These are phyloP conservation scores for Cylindrotheca closterium DNA, from an alignment of 108 stramenopile genomes.

Conservation along the genomic window DNA sequence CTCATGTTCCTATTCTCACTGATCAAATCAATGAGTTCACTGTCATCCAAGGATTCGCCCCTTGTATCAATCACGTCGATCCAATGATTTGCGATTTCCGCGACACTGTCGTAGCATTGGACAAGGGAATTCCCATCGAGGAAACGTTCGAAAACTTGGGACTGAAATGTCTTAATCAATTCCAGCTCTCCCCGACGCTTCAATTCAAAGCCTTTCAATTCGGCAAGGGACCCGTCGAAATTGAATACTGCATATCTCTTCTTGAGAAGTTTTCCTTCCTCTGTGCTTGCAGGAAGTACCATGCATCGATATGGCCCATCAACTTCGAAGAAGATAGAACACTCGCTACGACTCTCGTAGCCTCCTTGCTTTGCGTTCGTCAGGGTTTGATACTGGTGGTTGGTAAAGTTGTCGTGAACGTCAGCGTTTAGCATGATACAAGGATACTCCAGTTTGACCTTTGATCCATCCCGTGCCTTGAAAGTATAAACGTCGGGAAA, in stretches of 20 bases:
- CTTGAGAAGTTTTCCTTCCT: constrained; percentile 98
- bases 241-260: constrained; percentile 99
- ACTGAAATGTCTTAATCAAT: constrained; percentile 98
- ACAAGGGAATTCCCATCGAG: constrained; percentile 84
- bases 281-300: constrained; percentile 97
- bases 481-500: constrained; percentile 96
- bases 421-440: constrained; percentile 99
- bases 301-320: constrained; percentile 99
- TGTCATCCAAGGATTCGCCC: constrained; percentile 91
- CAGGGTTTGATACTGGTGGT: constrained; percentile 97
- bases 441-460: constrained; percentile 91
- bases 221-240: constrained; percentile 97
- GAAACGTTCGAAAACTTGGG: constrained; percentile 96
- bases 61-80: constrained; percentile 95
- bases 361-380: constrained; percentile 79
- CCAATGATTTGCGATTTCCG: constrained; percentile 97
- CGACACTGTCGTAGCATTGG: constrained; percentile 96
- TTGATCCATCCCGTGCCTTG: constrained; percentile 67
- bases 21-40: constrained; percentile 96
- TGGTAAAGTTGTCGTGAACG: constrained; percentile 97
- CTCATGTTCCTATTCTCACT: constrained; percentile 98
- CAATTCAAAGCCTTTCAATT: constrained; percentile 99
- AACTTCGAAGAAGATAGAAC: constrained; percentile 99
- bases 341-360: constrained; percentile 93
- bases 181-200: constrained; percentile 99